Evolutionary conservation across 2,329 filamentous ascomycete genomes (phyloP), one percentile per base, ranked within the genome.

Genomic region (Colletotrichum tropicale): DNA sequence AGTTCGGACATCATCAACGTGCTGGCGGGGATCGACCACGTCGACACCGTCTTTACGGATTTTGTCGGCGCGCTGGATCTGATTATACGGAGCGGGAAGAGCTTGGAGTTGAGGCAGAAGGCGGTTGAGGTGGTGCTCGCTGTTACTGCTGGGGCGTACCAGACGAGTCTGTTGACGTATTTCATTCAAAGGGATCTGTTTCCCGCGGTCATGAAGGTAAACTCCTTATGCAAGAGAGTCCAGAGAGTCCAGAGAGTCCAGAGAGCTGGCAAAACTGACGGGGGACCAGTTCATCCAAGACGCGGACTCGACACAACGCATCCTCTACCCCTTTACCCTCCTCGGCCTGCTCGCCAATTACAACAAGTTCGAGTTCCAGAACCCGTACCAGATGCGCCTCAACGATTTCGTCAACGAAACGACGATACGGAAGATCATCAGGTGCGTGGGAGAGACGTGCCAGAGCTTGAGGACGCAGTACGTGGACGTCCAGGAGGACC

Each of bases 291-390:
- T 96, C 82, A 92, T 98, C 75, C 94, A 97, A 86, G 95, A 98
- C 78, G 91, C 93, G 60, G 93, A 95, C 76, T 89, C 90, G 28
- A 88, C 91, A 38, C 86, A 88, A 21, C 89, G 90, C 80, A 91
- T 91, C 74, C 90, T 95, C 58, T 91, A 94, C 74, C 94, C 96
- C 0, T 96, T 98, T 79, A 91, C 94, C 16, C 90, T 98, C 12
- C 89, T 98, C 24, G 96, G 96, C 15, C 89, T 98, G 6, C 88
- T 99, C 69, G 94, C 95, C 78, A 99, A 98, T 86, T 98, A 98
- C 89, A 98, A 99, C 90, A 99, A 98, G 84, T 99, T 99, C 81
- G 97, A 99, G 84, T 96, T 98, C 73, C 96, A 98, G 83, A 99
- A 99, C 80, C 96, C 96, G 1, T 99, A 99, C 81, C 94, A 97